Conservation (phyloP, 1,284 basidiomycete species). For the Melampsora larici-populina region DNA sequence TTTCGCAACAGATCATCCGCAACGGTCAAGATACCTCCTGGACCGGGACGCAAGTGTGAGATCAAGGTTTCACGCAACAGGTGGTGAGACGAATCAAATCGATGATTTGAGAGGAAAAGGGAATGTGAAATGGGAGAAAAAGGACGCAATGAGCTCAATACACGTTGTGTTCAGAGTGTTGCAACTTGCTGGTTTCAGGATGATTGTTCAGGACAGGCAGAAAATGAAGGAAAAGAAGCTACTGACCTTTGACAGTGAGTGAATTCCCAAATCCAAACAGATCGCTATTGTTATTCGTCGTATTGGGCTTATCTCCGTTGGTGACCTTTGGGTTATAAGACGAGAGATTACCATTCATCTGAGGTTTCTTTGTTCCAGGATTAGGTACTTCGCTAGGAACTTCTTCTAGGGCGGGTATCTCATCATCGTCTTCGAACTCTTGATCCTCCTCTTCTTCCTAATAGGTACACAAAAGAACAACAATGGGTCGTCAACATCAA, state of each 20-base stretch:
- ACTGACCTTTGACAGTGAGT: constrained; percentile 76
- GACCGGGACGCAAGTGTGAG: constrained; percentile 54
- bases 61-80: constrained; percentile 45
- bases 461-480: constrained; percentile 9
- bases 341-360: constrained; percentile 20
- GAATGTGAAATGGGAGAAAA: constrained; percentile 26
- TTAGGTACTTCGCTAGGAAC: constrained; percentile 45
- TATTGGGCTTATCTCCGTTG: constrained; percentile 35
- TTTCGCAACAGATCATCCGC: constrained; percentile 98
- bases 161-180: constrained; percentile 42
- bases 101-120: constrained; percentile 12
- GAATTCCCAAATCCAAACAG: constrained; percentile 74
- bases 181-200: neutral
- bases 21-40: constrained; percentile 92
- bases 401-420: constrained; percentile 39
- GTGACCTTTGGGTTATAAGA: constrained; percentile 20
- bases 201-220: neutral
- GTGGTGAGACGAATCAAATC: constrained; percentile 25
- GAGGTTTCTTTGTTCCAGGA: constrained; percentile 41
- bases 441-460: constrained; percentile 43
- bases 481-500: constrained; percentile 2
- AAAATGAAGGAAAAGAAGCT: constrained; percentile 37
- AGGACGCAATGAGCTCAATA: constrained; percentile 44
- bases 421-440: constrained; percentile 45
- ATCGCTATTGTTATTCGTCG: constrained; percentile 60